Conservation (phyloP, 768 basidiomycete species). For the Scleroderma bovista region DNA sequence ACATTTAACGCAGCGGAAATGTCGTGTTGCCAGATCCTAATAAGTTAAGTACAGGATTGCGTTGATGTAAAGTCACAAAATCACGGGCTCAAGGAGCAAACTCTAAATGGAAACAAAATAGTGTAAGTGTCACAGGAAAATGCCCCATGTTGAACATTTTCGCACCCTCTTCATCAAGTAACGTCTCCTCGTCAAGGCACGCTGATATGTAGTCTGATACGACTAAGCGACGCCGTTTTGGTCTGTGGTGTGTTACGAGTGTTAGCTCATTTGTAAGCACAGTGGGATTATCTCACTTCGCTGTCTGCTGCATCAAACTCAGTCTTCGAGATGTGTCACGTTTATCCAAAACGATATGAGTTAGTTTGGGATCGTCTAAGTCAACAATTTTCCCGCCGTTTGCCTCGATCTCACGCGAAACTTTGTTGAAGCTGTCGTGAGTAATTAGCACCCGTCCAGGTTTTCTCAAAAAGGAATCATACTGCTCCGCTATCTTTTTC, state of each 20-base stretch:
- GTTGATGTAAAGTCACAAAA: background rate
- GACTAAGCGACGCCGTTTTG: constrained; percentile 74
- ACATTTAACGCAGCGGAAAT: no score
- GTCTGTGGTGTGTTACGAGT: constrained; percentile 38
- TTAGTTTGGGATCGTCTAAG: constrained; percentile 72
- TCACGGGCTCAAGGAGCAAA: constrained; percentile 17
- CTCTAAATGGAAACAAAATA: constrained; percentile 15
- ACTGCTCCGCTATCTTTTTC: constrained; percentile 51
- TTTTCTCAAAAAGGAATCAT: constrained; percentile 9
- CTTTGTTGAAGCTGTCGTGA: constrained; percentile 45
- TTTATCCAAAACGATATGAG: constrained; percentile 82
- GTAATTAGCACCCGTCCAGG: background rate
- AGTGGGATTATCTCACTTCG: constrained; percentile 45
- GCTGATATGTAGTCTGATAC: constrained; percentile 72
- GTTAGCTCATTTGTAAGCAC: constrained; percentile 6
- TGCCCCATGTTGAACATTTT: background rate
- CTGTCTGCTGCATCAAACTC: constrained; percentile 65
- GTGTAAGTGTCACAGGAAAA: background rate
- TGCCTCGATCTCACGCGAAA: constrained; percentile 47
- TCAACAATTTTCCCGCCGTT: constrained; percentile 72
- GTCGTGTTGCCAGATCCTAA: no score
- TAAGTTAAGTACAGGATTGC: no score
- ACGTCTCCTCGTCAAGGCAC: constrained; percentile 76
- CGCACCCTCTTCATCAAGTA: constrained; percentile 78
- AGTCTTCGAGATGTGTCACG: constrained; percentile 70